phyloP scores from a whole-genome alignment of 768 basidiomycete species.

The Termitomyces sp. region DNA sequence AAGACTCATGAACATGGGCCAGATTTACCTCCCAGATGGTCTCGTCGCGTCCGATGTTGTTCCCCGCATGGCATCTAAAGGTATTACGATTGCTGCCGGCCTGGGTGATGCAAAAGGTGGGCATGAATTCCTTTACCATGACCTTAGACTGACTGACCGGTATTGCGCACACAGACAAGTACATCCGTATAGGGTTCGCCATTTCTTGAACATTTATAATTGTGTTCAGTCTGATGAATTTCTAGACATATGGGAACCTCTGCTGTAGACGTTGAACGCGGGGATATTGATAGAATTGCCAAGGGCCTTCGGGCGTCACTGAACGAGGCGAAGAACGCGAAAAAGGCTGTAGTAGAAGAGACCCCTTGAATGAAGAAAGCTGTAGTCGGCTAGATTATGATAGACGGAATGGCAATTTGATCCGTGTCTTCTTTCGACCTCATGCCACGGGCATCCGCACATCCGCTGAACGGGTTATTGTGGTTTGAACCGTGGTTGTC shows the following conservation, averaged over 20 bases:
- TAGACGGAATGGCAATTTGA: slow-evolving; percentile 9
- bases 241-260: slow-evolving; percentile 81
- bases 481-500: neutral
- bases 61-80: slow-evolving; percentile 56
- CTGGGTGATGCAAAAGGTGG: slow-evolving; percentile 67
- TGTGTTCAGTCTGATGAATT: neutral
- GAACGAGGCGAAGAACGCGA: slow-evolving; percentile 20
- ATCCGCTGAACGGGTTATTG: neutral
- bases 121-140: slow-evolving; percentile 6
- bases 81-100: slow-evolving; percentile 77
- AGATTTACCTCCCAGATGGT: slow-evolving; percentile 75
- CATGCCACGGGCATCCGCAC: slow-evolving; percentile 8
- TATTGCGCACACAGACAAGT: slow-evolving; percentile 43
- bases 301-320: slow-evolving; percentile 48
- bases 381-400: neutral
- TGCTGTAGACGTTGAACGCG: slow-evolving; percentile 56
- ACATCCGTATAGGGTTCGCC: slow-evolving; percentile 72
- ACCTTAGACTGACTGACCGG: neutral
- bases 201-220: neutral
- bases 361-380: neutral
- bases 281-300: slow-evolving; percentile 66
- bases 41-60: slow-evolving; percentile 62
- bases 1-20: neutral
- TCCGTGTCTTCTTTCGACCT: neutral
- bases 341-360: slow-evolving; percentile 8